Evolutionary conservation across 140 eudicot genomes (phyloP), one percentile per base, ranked within the genome.

Genomic region (Stevia rebaudiana): DNA sequence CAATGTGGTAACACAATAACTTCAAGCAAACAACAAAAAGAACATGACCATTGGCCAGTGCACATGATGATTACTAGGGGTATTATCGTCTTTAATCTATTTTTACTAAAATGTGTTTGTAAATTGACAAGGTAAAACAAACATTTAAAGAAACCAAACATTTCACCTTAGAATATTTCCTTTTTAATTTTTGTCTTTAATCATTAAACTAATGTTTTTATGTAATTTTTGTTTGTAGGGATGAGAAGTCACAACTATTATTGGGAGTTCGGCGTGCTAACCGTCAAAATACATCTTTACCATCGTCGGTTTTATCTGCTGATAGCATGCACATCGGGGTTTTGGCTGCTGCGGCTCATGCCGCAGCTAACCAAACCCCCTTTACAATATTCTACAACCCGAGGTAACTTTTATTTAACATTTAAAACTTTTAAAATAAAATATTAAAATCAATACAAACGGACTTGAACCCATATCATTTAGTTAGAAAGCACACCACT

Each of bases 251-350:
- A 25, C 98, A 92, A 24, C 59, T 92, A 33, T 50, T 92, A 81
- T 57, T 92, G 76, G 98, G 98, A 35, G 96, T 92, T 71, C 67
- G 98, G 49, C 85, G 98, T 11, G 95, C 83, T 40, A 92, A 92
- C 70, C 94, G 96, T 54, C 98, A 92, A 76, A 94, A 88, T 78
- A 76, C 98, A 24, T 71, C 98, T 41, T 71, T 88, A 71, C 98
- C 98, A 18, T 92, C 98, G 44, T 92, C 98, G 4, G 98, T 92
- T 68, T 78, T 92, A 53, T 92, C 98, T 31, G 98, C 98, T 49
- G 98, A 92, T 72, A 92, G 98, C 76, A 92, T 92, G 98, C 98
- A 88, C 80, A 92, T 92, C 21, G 98, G 98, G 60, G 95, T 92
- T 46, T 96, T 92, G 79, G 98, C 98, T 68, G 98, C 98, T 47